Conservation (phyloP, 2,329 filamentous ascomycete species). For the Stenocarpella maydis region DNA sequence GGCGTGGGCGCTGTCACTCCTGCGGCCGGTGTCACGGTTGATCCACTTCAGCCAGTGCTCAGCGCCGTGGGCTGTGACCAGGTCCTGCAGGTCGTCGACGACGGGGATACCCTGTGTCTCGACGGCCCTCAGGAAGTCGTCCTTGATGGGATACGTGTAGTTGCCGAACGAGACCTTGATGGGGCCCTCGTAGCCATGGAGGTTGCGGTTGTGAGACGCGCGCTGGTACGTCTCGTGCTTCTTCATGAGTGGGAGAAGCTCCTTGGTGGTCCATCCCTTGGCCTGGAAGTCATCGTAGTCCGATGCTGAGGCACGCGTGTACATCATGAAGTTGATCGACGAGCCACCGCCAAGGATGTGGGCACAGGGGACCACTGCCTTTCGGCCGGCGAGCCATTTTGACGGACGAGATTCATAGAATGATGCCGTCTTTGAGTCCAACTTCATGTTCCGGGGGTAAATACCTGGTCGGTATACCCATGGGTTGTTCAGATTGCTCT, state of each 20-base stretch:
- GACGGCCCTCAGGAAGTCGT: conserved; percentile 77
- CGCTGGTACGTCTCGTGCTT: conserved; percentile 84
- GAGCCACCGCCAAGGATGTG: conserved; percentile 77
- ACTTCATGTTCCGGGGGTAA: conserved; percentile 80
- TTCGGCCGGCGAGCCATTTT: conserved; percentile 74
- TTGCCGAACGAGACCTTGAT: conserved; percentile 86
- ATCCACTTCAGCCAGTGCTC: conserved; percentile 91
- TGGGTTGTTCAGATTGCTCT: conserved; percentile 80
- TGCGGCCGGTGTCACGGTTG: conserved; percentile 75
- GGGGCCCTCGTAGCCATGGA: conserved; percentile 81
- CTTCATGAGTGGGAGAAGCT: conserved; percentile 78
- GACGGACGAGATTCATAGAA: conserved; percentile 83
- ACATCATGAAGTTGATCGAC: conserved; percentile 85
- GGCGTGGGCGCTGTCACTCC: conserved; percentile 79
- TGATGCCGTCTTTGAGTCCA: conserved; percentile 82
- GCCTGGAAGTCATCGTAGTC: conserved; percentile 83
- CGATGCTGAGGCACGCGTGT: conserved; percentile 74
- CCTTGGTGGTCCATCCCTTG: conserved; percentile 81
- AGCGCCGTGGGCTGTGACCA: conserved; percentile 73
- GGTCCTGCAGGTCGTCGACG: conserved; percentile 80
- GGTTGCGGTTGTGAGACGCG: conserved; percentile 68
- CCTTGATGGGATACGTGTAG: conserved; percentile 82
- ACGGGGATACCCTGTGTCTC: conserved; percentile 79
- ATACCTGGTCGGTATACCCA: conserved; percentile 80
- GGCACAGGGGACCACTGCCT: conserved; percentile 77